Conservation (phyloP, 176 grass and related monocot species). For the Triticum turgidum region DNA sequence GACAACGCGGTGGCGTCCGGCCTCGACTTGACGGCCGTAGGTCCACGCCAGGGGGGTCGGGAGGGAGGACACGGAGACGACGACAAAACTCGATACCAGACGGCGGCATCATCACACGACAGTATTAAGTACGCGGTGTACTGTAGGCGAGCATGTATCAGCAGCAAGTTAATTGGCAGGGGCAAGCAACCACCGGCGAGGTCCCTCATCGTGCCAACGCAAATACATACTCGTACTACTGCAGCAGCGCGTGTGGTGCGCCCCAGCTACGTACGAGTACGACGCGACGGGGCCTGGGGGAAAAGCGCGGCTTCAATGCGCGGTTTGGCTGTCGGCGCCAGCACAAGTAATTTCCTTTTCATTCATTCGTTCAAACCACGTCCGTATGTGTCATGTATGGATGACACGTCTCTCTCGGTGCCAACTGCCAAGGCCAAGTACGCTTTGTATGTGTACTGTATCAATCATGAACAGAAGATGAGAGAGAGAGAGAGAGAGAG, state of each 20-base stretch:
- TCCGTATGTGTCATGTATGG: no score
- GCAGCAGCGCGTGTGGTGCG: not conserved
- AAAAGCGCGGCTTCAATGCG: not conserved
- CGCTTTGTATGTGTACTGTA: no score
- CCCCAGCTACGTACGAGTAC: not conserved
- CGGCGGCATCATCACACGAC: not conserved
- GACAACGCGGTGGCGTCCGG: no score
- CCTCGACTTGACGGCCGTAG: no score
- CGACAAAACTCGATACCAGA: not conserved
- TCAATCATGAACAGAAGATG: no score
- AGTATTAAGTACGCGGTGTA: not conserved
- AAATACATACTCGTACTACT: no score
- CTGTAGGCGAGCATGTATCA: not conserved
- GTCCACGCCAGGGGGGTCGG: not conserved
- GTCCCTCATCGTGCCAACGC: not conserved
- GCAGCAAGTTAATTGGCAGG: no score
- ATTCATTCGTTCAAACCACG: no score
- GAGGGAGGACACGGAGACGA: not conserved
- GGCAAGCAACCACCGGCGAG: constrained; percentile 13
- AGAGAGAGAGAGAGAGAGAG: no score
- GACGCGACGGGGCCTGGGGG: no score
- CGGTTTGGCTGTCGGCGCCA: not conserved
- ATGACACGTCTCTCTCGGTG: no score
- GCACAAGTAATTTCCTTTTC: not conserved
- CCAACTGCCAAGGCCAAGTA: no score